Conservation (phyloP, 2,329 filamentous ascomycete species). For the Pseudocercospora macadamiae region DNA sequence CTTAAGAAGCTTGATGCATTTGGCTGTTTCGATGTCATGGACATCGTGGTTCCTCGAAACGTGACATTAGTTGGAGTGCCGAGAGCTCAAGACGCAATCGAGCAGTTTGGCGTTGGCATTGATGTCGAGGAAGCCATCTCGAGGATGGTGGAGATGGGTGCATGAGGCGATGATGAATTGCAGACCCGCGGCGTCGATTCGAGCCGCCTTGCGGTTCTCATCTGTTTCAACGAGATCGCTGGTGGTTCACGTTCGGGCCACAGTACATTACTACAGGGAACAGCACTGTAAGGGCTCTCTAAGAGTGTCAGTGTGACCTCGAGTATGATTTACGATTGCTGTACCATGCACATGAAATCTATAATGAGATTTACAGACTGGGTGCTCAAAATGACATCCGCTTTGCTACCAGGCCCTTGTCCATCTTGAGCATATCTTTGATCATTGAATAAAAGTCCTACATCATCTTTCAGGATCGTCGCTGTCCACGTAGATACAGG, state of each 20-base stretch:
- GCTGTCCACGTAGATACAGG: too few relatives aligned
- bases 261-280: too few relatives aligned
- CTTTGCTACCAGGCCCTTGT: background rate
- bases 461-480: too few relatives aligned
- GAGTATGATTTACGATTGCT: background rate
- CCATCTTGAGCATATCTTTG: too few relatives aligned
- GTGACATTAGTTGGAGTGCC: conserved; percentile 64
- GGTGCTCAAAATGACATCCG: background rate
- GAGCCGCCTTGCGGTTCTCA: background rate
- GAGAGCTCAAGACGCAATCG: conserved; percentile 60
- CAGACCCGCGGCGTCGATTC: too few relatives aligned
- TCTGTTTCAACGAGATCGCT: too few relatives aligned
- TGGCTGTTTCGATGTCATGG: conserved; percentile 63
- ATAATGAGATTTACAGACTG: background rate
- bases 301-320: too few relatives aligned
- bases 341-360: background rate
- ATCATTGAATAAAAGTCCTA: too few relatives aligned
- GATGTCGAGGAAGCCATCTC: conserved; percentile 40
- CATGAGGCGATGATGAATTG: background rate
- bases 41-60: conserved; percentile 59
- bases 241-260: too few relatives aligned
- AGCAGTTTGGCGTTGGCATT: conserved; percentile 50
- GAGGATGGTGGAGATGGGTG: conserved; percentile 34
- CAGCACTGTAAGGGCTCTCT: too few relatives aligned
- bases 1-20: conserved; percentile 62